A percentile compares a stretch with the other conserved stretches of the same genome.
These are phyloP conservation scores for Lactarius sanguifluus DNA, from an alignment of 768 basidiomycete genomes.

Conservation along the genomic window DNA sequence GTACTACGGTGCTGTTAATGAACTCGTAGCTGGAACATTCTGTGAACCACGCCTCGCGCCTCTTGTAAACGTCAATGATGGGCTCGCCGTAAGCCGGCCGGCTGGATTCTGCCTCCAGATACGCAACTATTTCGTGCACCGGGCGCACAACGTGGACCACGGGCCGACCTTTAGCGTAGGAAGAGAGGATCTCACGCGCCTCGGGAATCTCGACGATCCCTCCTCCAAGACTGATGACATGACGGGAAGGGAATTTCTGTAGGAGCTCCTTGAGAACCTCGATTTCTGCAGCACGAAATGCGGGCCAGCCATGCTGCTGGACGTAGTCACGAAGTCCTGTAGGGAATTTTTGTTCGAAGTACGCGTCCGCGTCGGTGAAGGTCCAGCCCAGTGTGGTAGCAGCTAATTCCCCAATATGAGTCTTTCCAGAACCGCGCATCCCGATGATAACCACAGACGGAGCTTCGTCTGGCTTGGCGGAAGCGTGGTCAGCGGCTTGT, in stretches of 20 bases:
- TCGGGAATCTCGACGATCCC: slow-evolving; percentile 87
- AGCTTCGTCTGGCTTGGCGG: slow-evolving; percentile 41
- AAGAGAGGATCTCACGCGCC: slow-evolving; percentile 69
- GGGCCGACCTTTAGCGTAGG: slow-evolving; percentile 61
- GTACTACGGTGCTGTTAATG: slow-evolving; percentile 61
- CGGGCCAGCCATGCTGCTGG: slow-evolving; percentile 78
- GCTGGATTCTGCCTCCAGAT: slow-evolving; percentile 70
- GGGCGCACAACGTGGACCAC: slow-evolving; percentile 86
- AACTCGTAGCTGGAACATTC: slow-evolving; percentile 84
- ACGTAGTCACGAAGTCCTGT: slow-evolving; percentile 75
- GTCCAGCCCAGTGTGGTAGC: slow-evolving; percentile 69
- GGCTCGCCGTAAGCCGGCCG: slow-evolving; percentile 90
- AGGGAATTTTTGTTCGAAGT: slow-evolving; percentile 64
- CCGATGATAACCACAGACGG: slow-evolving; percentile 80
- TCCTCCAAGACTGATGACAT: slow-evolving; percentile 90
- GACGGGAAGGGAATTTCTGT: slow-evolving; percentile 48
- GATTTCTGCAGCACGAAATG: slow-evolving; percentile 82
- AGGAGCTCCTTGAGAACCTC: slow-evolving; percentile 69
- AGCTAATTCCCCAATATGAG: slow-evolving; percentile 79
- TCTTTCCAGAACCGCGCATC: slow-evolving; percentile 98
- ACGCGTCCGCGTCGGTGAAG: slow-evolving; percentile 81
- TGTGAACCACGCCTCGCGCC: slow-evolving; percentile 84
- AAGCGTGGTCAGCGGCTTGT: slow-evolving; percentile 41
- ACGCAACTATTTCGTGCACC: slow-evolving; percentile 75
- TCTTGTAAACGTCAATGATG: slow-evolving; percentile 76